Evolutionary conservation across 306 rosid species (phyloP).

Genomic region (Herpetospermum pedunculosum): DNA sequence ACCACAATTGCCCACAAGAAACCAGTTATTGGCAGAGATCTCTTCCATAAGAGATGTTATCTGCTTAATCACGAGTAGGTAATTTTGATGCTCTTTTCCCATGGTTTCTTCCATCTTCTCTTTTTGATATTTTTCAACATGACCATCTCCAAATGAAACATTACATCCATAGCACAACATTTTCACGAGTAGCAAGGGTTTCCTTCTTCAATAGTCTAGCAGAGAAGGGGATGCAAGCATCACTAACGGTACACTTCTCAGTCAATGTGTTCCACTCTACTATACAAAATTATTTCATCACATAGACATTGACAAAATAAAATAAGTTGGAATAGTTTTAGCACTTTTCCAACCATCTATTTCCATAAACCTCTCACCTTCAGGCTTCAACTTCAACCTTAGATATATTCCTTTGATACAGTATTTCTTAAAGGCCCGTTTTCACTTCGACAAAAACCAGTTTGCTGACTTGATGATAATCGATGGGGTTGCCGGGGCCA

Average conservation of each 20-base stretch:
- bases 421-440: slow-evolving; percentile 84
- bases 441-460: slow-evolving; percentile 63
- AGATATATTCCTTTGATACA: slow-evolving; percentile 24
- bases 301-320: not conserved
- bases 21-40: slow-evolving; percentile 29
- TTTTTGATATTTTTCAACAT: not conserved
- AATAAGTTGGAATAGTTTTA: not conserved
- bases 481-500: slow-evolving; percentile 42
- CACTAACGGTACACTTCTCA: slow-evolving; percentile 37
- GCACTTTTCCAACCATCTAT: not conserved
- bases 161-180: slow-evolving; percentile 40
- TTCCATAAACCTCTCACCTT: not conserved
- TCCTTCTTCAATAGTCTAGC: slow-evolving; percentile 62
- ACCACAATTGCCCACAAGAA: slow-evolving; percentile 10
- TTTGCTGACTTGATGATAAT: slow-evolving; percentile 71
- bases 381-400: not conserved
- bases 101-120: not conserved
- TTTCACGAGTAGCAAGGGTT: slow-evolving; percentile 60
- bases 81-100: not conserved
- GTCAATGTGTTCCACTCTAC: not conserved
- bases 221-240: slow-evolving; percentile 55
- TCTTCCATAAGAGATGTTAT: slow-evolving; percentile 33
- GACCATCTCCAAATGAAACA: not conserved
- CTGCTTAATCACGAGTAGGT: slow-evolving; percentile 49
- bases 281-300: not conserved